phyloP scores from a whole-genome alignment of 2,329 filamentous ascomycete species.

The Talaromyces sp. region DNA sequence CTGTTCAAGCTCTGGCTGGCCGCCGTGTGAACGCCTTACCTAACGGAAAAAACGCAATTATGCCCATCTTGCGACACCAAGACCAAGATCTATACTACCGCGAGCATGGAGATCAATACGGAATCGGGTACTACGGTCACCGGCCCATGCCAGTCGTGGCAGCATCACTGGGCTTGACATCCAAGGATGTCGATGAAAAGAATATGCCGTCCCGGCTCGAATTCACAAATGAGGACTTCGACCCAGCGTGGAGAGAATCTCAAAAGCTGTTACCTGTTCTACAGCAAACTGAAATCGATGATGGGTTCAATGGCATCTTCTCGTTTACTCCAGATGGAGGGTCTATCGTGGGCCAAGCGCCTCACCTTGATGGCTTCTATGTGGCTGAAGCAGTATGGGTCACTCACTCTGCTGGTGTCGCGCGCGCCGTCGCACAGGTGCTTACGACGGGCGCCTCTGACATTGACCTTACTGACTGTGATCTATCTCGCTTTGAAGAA shows the following conservation, averaged over 20 bases:
- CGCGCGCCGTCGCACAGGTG: constrained; percentile 56
- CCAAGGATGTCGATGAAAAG: constrained; percentile 51
- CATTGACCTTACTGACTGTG: constrained; percentile 57
- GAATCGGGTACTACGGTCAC: constrained; percentile 63
- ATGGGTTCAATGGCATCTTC: constrained; percentile 63
- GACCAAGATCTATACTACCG: constrained; percentile 63
- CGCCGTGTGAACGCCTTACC: constrained; percentile 35
- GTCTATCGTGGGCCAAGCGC: constrained; percentile 55
- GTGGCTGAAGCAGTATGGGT: constrained; percentile 65
- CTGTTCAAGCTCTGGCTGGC: constrained; percentile 43
- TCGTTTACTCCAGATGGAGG: constrained; percentile 64
- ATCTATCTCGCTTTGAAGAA: constrained; percentile 58
- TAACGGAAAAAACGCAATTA: constrained; percentile 44
- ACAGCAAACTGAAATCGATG: constrained; percentile 47
- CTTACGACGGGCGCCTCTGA: constrained; percentile 53
- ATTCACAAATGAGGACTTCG: constrained; percentile 59
- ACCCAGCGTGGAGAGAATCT: constrained; percentile 55
- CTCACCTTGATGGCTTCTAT: constrained; percentile 57
- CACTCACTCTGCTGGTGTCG: constrained; percentile 61
- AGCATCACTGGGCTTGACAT: constrained; percentile 50
- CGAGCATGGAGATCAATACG: constrained; percentile 59
- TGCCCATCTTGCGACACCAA: constrained; percentile 60
- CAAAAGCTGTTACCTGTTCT: constrained; percentile 53
- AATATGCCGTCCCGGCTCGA: constrained; percentile 61
- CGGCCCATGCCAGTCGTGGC: constrained; percentile 58